Conservation (phyloP, 225 moss, liverwort and hornwort genomes). For the Antitrichia curtipendula region DNA sequence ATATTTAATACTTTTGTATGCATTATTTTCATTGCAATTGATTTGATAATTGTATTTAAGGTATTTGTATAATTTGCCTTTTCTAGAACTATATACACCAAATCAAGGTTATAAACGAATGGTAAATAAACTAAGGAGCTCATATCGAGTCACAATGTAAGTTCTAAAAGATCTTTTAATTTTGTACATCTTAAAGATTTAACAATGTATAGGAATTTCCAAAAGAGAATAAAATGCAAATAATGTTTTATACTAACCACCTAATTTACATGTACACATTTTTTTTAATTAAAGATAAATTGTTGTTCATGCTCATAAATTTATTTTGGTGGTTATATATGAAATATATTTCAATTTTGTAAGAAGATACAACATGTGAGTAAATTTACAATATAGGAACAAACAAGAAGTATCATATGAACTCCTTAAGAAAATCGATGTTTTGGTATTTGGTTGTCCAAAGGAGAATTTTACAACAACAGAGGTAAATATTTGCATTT, state of each 20-base stretch:
- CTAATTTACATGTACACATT: not conserved
- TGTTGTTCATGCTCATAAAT: not conserved
- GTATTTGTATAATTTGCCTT: no score
- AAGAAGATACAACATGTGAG: not conserved
- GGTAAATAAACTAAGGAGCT: slow-evolving; percentile 35
- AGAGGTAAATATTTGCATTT: slow-evolving; percentile 12
- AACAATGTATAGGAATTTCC: no score
- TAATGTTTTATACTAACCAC: not conserved
- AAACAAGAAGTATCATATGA: slow-evolving; percentile 41
- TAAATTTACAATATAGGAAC: slow-evolving; percentile 19
- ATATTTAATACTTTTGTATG: not conserved
- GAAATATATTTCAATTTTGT: not conserved
- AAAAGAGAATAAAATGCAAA: fast-evolving
- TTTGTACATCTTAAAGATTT: no score
- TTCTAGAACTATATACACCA: slow-evolving; percentile 59
- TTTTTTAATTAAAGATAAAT: not conserved
- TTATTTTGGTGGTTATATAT: not conserved
- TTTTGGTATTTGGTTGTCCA: slow-evolving; percentile 65
- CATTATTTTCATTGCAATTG: not conserved
- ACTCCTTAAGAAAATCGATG: slow-evolving; percentile 3
- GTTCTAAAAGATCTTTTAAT: not conserved
- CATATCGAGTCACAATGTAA: slow-evolving; percentile 30
- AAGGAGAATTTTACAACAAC: slow-evolving; percentile 29
- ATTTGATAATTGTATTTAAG: not conserved
- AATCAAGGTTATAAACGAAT: slow-evolving; percentile 60